These are phyloP conservation scores for Aspergillus avenaceus DNA, from an alignment of 495 filamentous ascomycete species.

Conservation along the genomic window DNA sequence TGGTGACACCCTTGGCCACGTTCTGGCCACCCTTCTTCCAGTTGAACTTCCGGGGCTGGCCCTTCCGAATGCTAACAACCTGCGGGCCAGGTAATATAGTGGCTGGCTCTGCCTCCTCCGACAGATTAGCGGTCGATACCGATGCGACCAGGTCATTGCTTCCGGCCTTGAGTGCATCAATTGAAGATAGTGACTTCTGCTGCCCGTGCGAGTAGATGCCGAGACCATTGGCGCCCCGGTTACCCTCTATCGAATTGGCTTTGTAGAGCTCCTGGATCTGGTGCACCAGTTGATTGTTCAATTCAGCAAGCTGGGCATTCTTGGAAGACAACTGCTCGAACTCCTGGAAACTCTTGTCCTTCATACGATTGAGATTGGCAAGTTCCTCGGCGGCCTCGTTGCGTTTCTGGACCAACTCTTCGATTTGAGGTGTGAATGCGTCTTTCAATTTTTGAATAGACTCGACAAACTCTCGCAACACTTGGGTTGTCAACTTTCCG, in stretches of 20 bases:
- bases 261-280: conserved; percentile 93
- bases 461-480: conserved; percentile 83
- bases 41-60: conserved; percentile 90
- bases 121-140: conserved; percentile 53
- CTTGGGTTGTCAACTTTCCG: conserved; percentile 73
- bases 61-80: conserved; percentile 87
- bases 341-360: conserved; percentile 89
- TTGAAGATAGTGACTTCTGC: conserved; percentile 64
- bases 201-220: conserved; percentile 80
- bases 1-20: conserved; percentile 88
- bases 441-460: conserved; percentile 84
- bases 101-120: conserved; percentile 62
- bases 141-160: conserved; percentile 46
- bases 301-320: conserved; percentile 87
- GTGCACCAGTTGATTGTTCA: conserved; percentile 93
- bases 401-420: conserved; percentile 77
- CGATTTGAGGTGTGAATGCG: conserved; percentile 69
- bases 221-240: conserved; percentile 64
- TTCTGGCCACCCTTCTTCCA: conserved; percentile 97
- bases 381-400: conserved; percentile 81
- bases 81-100: conserved; percentile 75
- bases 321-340: conserved; percentile 91
- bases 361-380: conserved; percentile 68
- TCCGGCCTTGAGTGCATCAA: conserved; percentile 52
- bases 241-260: conserved; percentile 59